Conservation (phyloP, 2,329 filamentous ascomycete genomes). For the Aspergillus brunneoviolaceus region DNA sequence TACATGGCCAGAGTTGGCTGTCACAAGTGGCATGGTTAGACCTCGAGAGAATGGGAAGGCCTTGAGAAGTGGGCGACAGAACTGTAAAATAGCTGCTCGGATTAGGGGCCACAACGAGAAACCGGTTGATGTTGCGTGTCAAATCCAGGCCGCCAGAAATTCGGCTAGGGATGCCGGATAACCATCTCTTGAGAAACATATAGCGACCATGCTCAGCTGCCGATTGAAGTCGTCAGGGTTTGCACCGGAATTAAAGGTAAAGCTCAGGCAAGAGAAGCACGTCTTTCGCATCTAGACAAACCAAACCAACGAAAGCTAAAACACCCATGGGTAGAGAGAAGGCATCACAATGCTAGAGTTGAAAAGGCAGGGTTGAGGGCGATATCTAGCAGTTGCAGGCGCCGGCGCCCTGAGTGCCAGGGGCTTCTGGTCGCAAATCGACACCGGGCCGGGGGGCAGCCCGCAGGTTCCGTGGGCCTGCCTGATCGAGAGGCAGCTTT, state of each 20-base stretch:
- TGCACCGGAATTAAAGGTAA: slow-evolving; percentile 11
- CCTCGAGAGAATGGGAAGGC: neutral
- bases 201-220: slow-evolving; percentile 16
- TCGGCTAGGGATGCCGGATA: neutral
- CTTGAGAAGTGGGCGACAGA: neutral
- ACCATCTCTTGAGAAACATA: slow-evolving; percentile 13
- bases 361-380: slow-evolving; percentile 3
- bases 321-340: slow-evolving; percentile 9
- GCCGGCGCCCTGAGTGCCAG: slow-evolving; percentile 58
- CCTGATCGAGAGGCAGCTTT: slow-evolving; percentile 95
- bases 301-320: slow-evolving; percentile 4
- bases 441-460: slow-evolving; percentile 63
- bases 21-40: neutral
- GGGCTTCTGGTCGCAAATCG: slow-evolving; percentile 63
- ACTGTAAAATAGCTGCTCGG: neutral
- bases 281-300: slow-evolving; percentile 22
- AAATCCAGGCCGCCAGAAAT: slow-evolving; percentile 6
- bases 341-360: slow-evolving; percentile 5
- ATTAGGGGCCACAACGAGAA: neutral
- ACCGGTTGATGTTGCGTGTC: neutral
- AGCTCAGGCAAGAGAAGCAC: slow-evolving; percentile 11
- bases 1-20: slow-evolving; percentile 15
- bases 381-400: slow-evolving; percentile 62
- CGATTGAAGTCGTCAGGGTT: slow-evolving; percentile 4
- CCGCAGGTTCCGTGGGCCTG: slow-evolving; percentile 82